Base-by-base conservation (phyloP, 257 asterid genomes). In the Solanum neorickii region DNA sequence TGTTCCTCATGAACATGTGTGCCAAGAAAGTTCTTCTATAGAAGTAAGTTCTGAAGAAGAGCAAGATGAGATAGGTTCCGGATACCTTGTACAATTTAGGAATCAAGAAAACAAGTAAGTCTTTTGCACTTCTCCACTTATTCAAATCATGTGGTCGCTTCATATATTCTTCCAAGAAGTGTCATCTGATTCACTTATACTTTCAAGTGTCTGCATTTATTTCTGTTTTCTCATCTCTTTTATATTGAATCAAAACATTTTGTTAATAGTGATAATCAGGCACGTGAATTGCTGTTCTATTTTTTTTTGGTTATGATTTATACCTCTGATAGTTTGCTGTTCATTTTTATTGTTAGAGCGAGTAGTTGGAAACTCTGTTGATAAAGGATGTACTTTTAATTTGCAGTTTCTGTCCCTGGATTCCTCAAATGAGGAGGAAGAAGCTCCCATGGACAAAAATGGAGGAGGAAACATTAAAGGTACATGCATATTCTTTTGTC, bases 381-480 rank as follows among this genome's bases (percentile, higher is more conserved):
- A 85, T 70, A 35, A 15, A n/a, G 7, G 76, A 37, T 85, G 39
- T 84, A 16, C 65, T 68, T 68, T 85, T 49, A 16, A 66, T 39
- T 42, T 91, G 93, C 97, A 94, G 98, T 84, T 44, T 88, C 39
- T 60, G 41, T 68, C 92, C 90, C 25, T 89, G 90, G 83, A 59
- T 80, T 88, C 90, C 91, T 88, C 91, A 49, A 56, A 9, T 27
- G 88, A 93, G 92, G 88, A 89, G 93, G 89, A 91, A 83, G 88
- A 88, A 82, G 86, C n/a, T 86, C 78, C 92, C 85, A 9, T 94
- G 98, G 97, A 93, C 96, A 33, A 89, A 82, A 56, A 88, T 9
- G 88, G 98, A 95, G 90, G 98, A 92, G 90, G 92, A 94, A 31
- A 90, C 46, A 86, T 76, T 95, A 60, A 89, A 91, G 98, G 98